Percentiles rank a stretch among this genome's conserved stretches.
These are phyloP conservation scores for Aureobasidium lini DNA, from an alignment of 2,329 filamentous ascomycete genomes.

Conservation along the genomic window DNA sequence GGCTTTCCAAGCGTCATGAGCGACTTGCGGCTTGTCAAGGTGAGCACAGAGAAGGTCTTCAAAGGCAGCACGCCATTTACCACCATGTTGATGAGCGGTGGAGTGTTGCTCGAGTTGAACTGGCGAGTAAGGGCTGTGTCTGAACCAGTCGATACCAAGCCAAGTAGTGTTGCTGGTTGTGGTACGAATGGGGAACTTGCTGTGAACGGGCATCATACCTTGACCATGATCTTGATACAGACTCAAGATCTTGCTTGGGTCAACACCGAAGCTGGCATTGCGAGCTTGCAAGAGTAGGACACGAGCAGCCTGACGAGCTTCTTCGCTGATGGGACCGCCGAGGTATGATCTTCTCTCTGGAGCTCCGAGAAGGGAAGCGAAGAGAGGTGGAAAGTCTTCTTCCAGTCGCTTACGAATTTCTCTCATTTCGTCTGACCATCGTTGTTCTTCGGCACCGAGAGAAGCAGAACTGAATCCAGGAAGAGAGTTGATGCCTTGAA, in stretches of 20 bases:
- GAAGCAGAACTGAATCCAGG: constrained; percentile 31
- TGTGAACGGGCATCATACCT: constrained; percentile 6
- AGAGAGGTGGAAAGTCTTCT: constrained; percentile 21
- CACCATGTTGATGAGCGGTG: constrained; percentile 26
- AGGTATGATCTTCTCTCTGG: constrained; percentile 11
- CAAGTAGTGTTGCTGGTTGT: constrained; percentile 21
- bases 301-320: constrained; percentile 17
- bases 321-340: constrained; percentile 15
- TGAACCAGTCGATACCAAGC: constrained; percentile 31
- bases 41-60: constrained; percentile 49
- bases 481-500: constrained; percentile 38
- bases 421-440: constrained; percentile 21
- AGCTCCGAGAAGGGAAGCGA: constrained; percentile 17
- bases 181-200: constrained; percentile 17
- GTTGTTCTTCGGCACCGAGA: constrained; percentile 11
- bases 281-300: constrained; percentile 21
- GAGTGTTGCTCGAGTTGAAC: constrained; percentile 44
- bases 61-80: constrained; percentile 50
- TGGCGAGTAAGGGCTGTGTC: constrained; percentile 46
- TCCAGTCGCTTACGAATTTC: constrained; percentile 19
- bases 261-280: constrained; percentile 21
- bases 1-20: constrained; percentile 15
- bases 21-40: constrained; percentile 22
- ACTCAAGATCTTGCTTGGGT: constrained; percentile 20
- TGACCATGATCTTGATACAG: constrained; percentile 23